Evolutionary conservation across 2,329 filamentous ascomycete genomes (phyloP).

Genomic region (Scedosporium minutisporum): DNA sequence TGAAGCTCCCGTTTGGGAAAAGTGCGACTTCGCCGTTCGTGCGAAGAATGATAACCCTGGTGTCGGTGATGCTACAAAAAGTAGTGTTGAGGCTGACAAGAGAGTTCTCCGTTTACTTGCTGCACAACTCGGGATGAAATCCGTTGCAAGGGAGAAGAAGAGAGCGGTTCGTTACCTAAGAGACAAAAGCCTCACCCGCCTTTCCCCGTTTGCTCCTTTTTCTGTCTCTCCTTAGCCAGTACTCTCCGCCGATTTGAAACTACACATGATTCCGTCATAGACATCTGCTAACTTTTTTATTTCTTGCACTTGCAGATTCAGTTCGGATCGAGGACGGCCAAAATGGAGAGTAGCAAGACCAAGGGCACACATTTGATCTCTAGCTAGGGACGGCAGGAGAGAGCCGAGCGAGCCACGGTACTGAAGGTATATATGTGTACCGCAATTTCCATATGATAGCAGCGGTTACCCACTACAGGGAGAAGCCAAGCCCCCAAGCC

Average conservation of each 20-base stretch:
- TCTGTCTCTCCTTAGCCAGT: neutral
- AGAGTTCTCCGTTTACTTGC: conserved; percentile 70
- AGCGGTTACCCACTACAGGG: neutral
- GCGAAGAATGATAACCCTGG: neutral
- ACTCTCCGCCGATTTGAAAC: neutral
- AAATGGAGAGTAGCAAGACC: conserved; percentile 62
- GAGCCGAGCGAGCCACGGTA: neutral
- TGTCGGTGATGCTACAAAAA: conserved; percentile 15
- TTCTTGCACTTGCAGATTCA: conserved; percentile 48
- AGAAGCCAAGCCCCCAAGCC: neutral
- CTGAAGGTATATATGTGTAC: neutral
- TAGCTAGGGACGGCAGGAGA: conserved; percentile 2
- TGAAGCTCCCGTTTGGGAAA: conserved; percentile 63
- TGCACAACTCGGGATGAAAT: conserved; percentile 58
- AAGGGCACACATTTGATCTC: conserved; percentile 47
- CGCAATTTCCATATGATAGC: neutral
- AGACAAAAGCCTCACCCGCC: neutral
- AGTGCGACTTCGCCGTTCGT: conserved; percentile 73
- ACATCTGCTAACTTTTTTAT: neutral
- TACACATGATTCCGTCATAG: neutral
- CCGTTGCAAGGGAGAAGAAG: conserved; percentile 81
- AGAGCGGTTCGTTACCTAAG: conserved; percentile 54
- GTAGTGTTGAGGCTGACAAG: conserved; percentile 64
- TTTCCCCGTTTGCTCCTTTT: neutral
- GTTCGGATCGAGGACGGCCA: conserved; percentile 73